A percentile compares a stretch with the other conserved stretches of the same genome.
phyloP scores from a whole-genome alignment of 208 protist species.

The Trypanosoma conorhini region DNA sequence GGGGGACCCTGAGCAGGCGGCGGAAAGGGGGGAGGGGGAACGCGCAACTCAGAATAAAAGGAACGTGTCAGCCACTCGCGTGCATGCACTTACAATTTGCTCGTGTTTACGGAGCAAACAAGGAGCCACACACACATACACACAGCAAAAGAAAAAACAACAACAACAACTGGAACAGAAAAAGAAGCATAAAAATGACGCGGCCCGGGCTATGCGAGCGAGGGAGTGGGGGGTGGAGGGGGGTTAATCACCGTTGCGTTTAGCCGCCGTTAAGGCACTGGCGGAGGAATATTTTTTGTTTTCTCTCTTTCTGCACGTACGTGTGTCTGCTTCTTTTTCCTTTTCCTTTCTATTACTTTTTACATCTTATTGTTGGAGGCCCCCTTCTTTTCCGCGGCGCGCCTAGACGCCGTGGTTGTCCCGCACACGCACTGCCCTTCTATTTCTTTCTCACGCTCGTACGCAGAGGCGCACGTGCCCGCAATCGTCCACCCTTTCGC shows the following conservation, averaged over 20 bases:
- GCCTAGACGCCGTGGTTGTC: neutral
- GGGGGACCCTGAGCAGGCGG: too few species aligned
- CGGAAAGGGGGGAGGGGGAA: neutral
- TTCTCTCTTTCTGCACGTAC: too few species aligned
- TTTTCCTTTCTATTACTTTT: neutral
- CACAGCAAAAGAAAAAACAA: conserved; percentile 13
- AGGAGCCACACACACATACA: conserved; percentile 8
- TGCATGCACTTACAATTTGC: neutral
- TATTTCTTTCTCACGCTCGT: conserved; percentile 16
- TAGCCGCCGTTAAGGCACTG: neutral
- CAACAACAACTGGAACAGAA: conserved; percentile 8
- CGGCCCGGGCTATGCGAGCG: neutral
- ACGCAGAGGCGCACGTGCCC: neutral
- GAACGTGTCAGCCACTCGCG: conserved; percentile 1
- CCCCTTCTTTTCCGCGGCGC: neutral
- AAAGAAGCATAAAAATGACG: neutral
- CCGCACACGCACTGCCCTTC: neutral
- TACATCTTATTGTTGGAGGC: neutral
- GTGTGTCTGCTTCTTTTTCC: neutral
- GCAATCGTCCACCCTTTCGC: neutral
- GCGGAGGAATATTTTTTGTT: neutral
- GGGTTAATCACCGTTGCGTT: neutral
- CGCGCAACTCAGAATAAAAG: conserved; percentile 12
- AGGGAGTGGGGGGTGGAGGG: neutral
- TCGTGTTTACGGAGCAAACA: conserved; percentile 7